phyloP scores from a whole-genome alignment of 1,284 basidiomycete genomes.

The Cryptococcus maquisensis region DNA sequence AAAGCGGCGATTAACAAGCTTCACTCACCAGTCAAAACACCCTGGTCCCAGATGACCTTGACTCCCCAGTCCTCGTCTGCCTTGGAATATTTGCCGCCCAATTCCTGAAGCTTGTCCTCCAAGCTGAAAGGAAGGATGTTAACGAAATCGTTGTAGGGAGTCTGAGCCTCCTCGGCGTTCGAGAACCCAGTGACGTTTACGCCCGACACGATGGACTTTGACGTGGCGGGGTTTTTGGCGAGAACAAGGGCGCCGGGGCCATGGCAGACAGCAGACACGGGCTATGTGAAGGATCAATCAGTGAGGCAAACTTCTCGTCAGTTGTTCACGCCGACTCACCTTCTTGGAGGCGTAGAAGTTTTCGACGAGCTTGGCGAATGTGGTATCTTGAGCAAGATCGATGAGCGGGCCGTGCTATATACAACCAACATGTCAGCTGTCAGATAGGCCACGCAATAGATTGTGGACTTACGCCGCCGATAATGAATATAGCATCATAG shows the following conservation, averaged over 20 bases:
- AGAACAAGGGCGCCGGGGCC: slow-evolving; percentile 61
- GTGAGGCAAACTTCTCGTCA: background rate
- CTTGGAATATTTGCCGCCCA: slow-evolving; percentile 65
- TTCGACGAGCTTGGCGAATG: slow-evolving; percentile 59
- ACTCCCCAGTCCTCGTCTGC: slow-evolving; percentile 55
- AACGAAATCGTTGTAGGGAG: slow-evolving; percentile 31
- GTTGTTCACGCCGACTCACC: slow-evolving; percentile 14
- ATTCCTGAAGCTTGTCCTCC: slow-evolving; percentile 58
- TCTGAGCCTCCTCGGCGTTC: slow-evolving; percentile 62
- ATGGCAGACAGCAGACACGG: slow-evolving; percentile 63
- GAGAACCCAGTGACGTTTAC: slow-evolving; percentile 64
- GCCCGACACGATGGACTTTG: slow-evolving; percentile 63
- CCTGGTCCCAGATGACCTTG: slow-evolving; percentile 53
- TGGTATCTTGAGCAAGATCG: slow-evolving; percentile 60
- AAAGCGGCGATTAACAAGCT: background rate
- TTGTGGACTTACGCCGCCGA: slow-evolving; percentile 56
- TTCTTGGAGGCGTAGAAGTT: slow-evolving; percentile 62
- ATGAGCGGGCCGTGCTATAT: slow-evolving; percentile 63
- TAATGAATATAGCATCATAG: slow-evolving; percentile 72
- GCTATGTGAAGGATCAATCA: slow-evolving; percentile 46
- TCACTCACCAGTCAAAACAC: slow-evolving; percentile 47
- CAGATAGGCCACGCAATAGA: background rate
- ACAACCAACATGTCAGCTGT: background rate
- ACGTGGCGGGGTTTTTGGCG: slow-evolving; percentile 55
- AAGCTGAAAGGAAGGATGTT: slow-evolving; percentile 62